phyloP scores from a whole-genome alignment of 169 alveolate genomes.

The Plasmodium ovale region DNA sequence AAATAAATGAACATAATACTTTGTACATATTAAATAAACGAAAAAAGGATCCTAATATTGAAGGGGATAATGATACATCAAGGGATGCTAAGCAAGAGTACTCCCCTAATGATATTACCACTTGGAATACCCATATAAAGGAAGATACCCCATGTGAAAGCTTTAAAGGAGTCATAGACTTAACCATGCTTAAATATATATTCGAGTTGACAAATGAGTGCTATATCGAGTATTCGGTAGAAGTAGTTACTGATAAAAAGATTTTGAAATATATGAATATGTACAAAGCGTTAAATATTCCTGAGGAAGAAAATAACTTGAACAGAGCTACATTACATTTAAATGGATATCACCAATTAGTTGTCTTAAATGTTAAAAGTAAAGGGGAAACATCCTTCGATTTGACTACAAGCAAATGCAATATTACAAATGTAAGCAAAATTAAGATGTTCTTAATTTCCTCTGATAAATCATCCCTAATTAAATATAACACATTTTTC shows the following conservation, averaged over 20 bases:
- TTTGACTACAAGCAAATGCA: slow-evolving; percentile 20
- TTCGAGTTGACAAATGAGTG: slow-evolving; percentile 17
- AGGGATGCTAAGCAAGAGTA: background rate
- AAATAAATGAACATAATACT: slow-evolving; percentile 6
- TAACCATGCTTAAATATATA: slow-evolving; percentile 21
- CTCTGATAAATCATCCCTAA: slow-evolving; percentile 49
- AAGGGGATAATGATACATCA: background rate
- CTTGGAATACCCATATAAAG: background rate
- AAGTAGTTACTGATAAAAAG: slow-evolving; percentile 29
- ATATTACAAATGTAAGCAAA: slow-evolving; percentile 32
- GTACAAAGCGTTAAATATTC: slow-evolving; percentile 10
- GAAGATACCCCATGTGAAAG: slow-evolving; percentile 16
- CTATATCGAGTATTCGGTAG: slow-evolving; percentile 18
- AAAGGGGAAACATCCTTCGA: slow-evolving; percentile 9
- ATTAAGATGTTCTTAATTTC: slow-evolving; percentile 56
- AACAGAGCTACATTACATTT: slow-evolving; percentile 41
- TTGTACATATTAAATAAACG: slow-evolving; percentile 25
- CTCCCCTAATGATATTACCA: background rate
- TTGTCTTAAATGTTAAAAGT: slow-evolving; percentile 28
- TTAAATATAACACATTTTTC: slow-evolving; percentile 29
- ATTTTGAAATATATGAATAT: slow-evolving; percentile 31
- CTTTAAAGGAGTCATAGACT: slow-evolving; percentile 18
- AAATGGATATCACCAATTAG: slow-evolving; percentile 47
- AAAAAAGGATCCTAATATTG: background rate
- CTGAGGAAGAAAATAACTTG: background rate